Evolutionary conservation across 805 yeast genomes (phyloP), one percentile per base, ranked within the genome.

Genomic region (Ogataea wickerhamii): DNA sequence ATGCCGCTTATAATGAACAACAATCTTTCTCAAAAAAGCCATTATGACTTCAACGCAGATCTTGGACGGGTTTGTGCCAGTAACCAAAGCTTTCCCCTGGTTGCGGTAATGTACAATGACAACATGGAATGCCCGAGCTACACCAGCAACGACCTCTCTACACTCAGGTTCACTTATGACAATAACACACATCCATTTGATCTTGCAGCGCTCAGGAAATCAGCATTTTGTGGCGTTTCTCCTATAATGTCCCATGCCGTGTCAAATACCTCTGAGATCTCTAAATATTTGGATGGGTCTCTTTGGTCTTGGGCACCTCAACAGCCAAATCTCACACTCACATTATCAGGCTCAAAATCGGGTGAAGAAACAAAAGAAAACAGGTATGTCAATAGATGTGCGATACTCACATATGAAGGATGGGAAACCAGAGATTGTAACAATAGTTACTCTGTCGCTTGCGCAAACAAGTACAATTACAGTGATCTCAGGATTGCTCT

Each of bases 281-380:
- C 64, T 0, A 36, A 48, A 0, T 49, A 70, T 18, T 39, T 73
- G 10, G 54, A 64, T 12, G 31, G 52, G 12, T 60, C 72, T 0
- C 41, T 73, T 25, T 88, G 96, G 96, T 73, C 91, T 2, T 88
- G 96, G 96, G 73, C 70, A 0, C 53, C 68, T 0, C 57, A 61
- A 7, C 74, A 82, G 52, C 93, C 93, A 1, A 40, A 48, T 29
- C 8, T 43, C 14, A 36, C 45, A 3, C 30, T 34, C n/a, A 35
- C 44, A 2, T 29, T n/a, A 5, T 34, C 48, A 23, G 36, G 28
- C 34, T 32, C n/a, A 13, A 21, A 10, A 16, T 10, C 22, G n/a
- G 29, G 25, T 10, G 13, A 19, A 14, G 21, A 34, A 10, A 38
- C 33, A 20, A 34, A 33, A 23, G 30, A 21, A 14, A 37, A 69